phyloP scores from a whole-genome alignment of 495 filamentous ascomycete species.

The Penicillium macrosclerotiorum region DNA sequence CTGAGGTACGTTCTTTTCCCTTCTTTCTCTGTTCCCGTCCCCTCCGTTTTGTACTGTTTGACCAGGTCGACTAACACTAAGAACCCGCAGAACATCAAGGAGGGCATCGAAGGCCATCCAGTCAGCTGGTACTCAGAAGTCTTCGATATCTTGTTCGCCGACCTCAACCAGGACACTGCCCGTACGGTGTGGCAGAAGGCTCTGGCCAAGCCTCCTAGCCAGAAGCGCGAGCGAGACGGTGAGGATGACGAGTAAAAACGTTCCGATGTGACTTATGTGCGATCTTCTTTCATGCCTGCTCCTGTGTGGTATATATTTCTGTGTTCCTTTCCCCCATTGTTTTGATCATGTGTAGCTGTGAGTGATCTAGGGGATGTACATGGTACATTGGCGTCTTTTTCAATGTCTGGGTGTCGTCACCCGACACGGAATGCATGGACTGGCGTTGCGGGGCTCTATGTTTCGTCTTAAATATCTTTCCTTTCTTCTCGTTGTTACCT shows the following conservation, averaged over 20 bases:
- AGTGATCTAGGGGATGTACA: constrained; percentile 15
- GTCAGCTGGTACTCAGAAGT: constrained; percentile 94
- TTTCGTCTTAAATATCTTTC: too few relatives aligned
- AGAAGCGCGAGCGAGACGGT: constrained; percentile 45
- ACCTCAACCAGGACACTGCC: constrained; percentile 70
- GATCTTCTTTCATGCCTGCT: constrained; percentile 1
- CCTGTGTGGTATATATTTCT: constrained; percentile 18
- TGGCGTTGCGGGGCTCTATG: constrained; percentile 12
- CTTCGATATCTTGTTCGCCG: constrained; percentile 84
- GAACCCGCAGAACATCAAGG: constrained; percentile 81
- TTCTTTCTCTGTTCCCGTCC: neutral
- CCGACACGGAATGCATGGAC: constrained; percentile 14
- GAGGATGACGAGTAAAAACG: constrained; percentile 30
- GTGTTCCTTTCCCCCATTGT: constrained; percentile 14
- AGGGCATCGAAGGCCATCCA: constrained; percentile 85
- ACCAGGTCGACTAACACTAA: constrained; percentile 13
- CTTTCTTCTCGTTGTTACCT: too few relatives aligned
- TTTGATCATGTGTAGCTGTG: constrained; percentile 22
- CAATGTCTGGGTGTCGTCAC: constrained; percentile 17
- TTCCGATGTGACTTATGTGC: neutral
- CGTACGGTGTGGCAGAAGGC: constrained; percentile 73
- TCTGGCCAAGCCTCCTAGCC: constrained; percentile 53
- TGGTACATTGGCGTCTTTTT: constrained; percentile 11
- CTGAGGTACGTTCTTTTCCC: constrained; percentile 62
- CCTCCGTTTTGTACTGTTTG: too few relatives aligned